These are phyloP conservation scores for Phoma sp. DNA, from an alignment of 2,329 filamentous ascomycete genomes.

Conservation along the genomic window DNA sequence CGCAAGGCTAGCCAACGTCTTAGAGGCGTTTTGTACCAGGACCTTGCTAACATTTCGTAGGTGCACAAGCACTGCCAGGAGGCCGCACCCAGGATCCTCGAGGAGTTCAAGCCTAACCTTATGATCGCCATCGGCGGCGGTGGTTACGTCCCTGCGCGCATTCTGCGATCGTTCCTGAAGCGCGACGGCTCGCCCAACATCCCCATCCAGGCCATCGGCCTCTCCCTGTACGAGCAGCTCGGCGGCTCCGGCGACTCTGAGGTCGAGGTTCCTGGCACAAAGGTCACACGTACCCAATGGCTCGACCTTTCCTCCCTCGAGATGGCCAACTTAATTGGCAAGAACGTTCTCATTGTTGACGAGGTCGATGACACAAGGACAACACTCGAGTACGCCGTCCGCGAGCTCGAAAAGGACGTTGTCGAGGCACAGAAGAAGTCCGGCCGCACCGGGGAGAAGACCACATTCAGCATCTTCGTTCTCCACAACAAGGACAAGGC, in stretches of 20 bases:
- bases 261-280: conserved; percentile 83
- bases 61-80: conserved; percentile 97
- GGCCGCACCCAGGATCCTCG: conserved; percentile 79
- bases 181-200: conserved; percentile 87
- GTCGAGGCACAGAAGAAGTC: conserved; percentile 76
- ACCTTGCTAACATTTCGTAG: conserved; percentile 54
- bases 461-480: conserved; percentile 92
- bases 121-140: conserved; percentile 99
- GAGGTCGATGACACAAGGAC: conserved; percentile 96
- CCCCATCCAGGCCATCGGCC: conserved; percentile 97
- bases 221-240: conserved; percentile 93
- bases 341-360: conserved; percentile 90
- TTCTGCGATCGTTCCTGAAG: conserved; percentile 95
- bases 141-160: conserved; percentile 95
- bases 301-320: conserved; percentile 85
- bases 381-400: conserved; percentile 91
- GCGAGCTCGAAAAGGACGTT: conserved; percentile 94
- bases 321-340: conserved; percentile 88
- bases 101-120: conserved; percentile 87
- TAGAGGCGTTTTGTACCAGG: not conserved
- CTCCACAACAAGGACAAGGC: conserved; percentile 98
- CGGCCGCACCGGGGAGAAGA: conserved; percentile 72
- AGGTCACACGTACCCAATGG: conserved; percentile 98
- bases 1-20: not conserved
- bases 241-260: conserved; percentile 64